Evolutionary conservation across 2,329 filamentous ascomycete genomes (phyloP), one percentile per base, ranked within the genome.

Genomic region (Thyridium curvatum): DNA sequence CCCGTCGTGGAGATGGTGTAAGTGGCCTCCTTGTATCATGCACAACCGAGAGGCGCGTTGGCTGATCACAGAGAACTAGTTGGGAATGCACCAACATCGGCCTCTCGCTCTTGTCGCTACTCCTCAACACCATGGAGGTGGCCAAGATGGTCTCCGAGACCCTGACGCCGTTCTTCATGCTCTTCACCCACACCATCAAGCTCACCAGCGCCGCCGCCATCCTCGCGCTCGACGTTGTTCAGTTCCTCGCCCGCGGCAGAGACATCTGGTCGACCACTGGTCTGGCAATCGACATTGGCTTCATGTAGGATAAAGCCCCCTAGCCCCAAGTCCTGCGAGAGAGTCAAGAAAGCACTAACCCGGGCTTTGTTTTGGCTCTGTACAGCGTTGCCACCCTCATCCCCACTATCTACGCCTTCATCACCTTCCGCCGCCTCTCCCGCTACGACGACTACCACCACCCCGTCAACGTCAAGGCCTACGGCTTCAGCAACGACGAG

Each of bases 71-170:
- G 17, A 37, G n/a, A 28, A 31, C 44, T n/a, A 77, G 74, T 21
- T 79, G 75, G 74, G 71, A 77, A 52, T 59, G 54, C 16, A 66
- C 64, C 37, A 78, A 76, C 45, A 63, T 79, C 35, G 64, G 44
- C 38, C 61, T 78, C 38, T 69, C 72, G 13, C 53, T 69, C 18
- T 42, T 72, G 30, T 64, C 67, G 1, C 63, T 73, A 6, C 28
- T 68, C 21, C 58, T 71, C 40, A 69, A 63, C 50, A 64, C 60
- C 34, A 60, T 69, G 43, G 64, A 66, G 21, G 46, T 65, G n/a
- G 50, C 55, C 15, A 65, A 64, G 41, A 50, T 62, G 18, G 43
- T 68, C 21, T 60, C 66, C 32, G 60, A 77, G 52, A 63, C 66
- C 1, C 52, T 79, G 39, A 77, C 74, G 10, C 74, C 74, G 3